Evolutionary conservation across 495 filamentous ascomycete genomes (phyloP), one percentile per base, ranked within the genome.

Genomic region (Podospora didyma): DNA sequence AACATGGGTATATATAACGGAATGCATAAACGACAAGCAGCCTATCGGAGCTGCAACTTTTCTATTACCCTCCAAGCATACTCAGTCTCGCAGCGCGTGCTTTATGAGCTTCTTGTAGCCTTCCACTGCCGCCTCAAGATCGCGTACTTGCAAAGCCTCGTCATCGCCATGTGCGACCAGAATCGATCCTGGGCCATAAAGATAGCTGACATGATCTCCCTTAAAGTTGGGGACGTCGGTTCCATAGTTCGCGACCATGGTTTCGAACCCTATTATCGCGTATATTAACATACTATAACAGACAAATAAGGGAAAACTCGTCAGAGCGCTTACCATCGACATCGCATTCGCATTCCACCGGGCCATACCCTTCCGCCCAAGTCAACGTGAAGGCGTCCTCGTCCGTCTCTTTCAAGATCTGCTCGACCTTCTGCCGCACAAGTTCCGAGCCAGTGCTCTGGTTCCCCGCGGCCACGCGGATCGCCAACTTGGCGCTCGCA

Each of bases 101-200:
- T 78, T 69, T 59, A 90, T 85, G 57, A 94, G 69, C 64, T 68
- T 83, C 69, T 86, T 86, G 61, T 89, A 92, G 0, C 86, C 89
- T 39, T 76, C 75, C 12, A 93, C 87, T 2, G 88, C 86, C 19
- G 78, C 73, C 67, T 85, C 78, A 37, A 95, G 62, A 45, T 96
- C 83, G 7, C 73, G 69, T 14, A 91, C 80, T 14, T 73, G 86
- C 53, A 97, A 66, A 56, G 84, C 84, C 76, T 97, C 93, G 64
- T 96, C 80, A 61, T 90, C 87, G 3, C 86, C 85, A 70, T 97
- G 93, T 3, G 94, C 93, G 45, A 96, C 89, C 52, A 92, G 76
- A 51, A 97, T 97, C 54, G 77, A 89, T 0, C 93, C 93, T 1
- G 90, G 92, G 0, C 91, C 93, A 73, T 92, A 97, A 39, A 96